phyloP scores from a whole-genome alignment of 2,329 filamentous ascomycete species.

The Claviceps maximensis region DNA sequence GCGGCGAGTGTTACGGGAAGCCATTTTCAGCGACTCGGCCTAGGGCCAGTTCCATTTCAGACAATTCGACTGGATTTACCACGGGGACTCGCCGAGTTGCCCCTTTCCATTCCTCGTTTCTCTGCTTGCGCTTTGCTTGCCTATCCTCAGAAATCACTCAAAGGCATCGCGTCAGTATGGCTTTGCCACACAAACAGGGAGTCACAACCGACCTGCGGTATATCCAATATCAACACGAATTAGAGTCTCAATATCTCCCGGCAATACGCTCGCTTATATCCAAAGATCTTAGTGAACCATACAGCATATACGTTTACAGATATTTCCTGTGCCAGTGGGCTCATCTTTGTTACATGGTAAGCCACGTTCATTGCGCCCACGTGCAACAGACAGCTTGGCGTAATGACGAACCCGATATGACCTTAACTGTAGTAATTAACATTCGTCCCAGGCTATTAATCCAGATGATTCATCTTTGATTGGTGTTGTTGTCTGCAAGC shows the following conservation, averaged over 20 bases:
- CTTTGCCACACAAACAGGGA: conserved; percentile 17
- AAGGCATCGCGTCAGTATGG: conserved; percentile 16
- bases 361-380: conserved; percentile 5
- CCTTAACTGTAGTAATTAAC: conserved; percentile 2
- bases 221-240: conserved; percentile 47
- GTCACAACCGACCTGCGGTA: conserved; percentile 39
- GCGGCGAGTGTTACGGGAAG: neutral
- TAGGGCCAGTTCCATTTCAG: neutral
- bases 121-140: neutral
- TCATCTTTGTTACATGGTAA: conserved; percentile 88
- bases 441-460: conserved; percentile 38
- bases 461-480: conserved; percentile 52
- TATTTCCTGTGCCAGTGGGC: conserved; percentile 98
- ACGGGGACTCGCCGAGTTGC: neutral
- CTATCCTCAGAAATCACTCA: neutral
- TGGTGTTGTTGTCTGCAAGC: conserved; percentile 87
- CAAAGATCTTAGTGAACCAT: conserved; percentile 92
- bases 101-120: neutral
- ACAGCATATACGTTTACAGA: conserved; percentile 97
- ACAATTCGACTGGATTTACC: neutral
- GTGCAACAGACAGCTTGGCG: neutral
- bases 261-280: conserved; percentile 88
- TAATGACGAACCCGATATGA: neutral
- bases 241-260: conserved; percentile 57
- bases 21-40: neutral